phyloP scores from a whole-genome alignment of 192 early-diverging fungal genomes.

The Glomus cerebriforme region DNA sequence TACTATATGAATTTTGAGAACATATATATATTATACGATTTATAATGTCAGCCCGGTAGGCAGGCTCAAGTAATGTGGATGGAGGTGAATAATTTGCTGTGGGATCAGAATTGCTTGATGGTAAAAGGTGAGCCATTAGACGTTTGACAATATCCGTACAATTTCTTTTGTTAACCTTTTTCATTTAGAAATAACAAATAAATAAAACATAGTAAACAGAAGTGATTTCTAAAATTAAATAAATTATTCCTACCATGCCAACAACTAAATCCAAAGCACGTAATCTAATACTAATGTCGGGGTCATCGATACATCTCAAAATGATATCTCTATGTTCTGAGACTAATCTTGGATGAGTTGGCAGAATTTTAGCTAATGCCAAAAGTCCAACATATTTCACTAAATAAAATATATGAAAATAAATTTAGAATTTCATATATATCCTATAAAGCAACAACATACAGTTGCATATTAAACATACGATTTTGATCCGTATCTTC shows the following conservation, averaged over 20 bases:
- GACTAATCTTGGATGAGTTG: constrained; percentile 82
- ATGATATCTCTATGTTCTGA: constrained; percentile 81
- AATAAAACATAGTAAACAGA: background rate
- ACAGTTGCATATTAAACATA: constrained; percentile 43
- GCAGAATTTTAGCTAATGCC: constrained; percentile 80
- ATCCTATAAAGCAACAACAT: background rate
- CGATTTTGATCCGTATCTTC: constrained; percentile 91
- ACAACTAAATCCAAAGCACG: constrained; percentile 85
- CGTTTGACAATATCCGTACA: constrained; percentile 81
- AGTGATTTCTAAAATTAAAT: background rate
- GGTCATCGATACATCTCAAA: constrained; percentile 87
- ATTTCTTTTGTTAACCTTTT: constrained; percentile 73
- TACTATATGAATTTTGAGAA: constrained; percentile 78
- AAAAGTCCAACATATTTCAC: constrained; percentile 92
- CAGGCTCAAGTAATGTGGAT: constrained; percentile 56
- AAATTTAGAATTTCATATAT: background rate
- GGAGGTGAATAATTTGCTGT: constrained; percentile 33
- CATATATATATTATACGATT: constrained; percentile 81
- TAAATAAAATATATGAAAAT: constrained; percentile 33
- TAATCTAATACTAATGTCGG: constrained; percentile 89
- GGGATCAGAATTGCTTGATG: constrained; percentile 47
- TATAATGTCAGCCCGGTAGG: constrained; percentile 82
- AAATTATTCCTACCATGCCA: constrained; percentile 65
- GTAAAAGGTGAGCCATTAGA: constrained; percentile 77
- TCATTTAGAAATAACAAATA: background rate